These are phyloP conservation scores for Polyplosphaeria fusca DNA, from an alignment of 495 filamentous ascomycete species.

Conservation along the genomic window DNA sequence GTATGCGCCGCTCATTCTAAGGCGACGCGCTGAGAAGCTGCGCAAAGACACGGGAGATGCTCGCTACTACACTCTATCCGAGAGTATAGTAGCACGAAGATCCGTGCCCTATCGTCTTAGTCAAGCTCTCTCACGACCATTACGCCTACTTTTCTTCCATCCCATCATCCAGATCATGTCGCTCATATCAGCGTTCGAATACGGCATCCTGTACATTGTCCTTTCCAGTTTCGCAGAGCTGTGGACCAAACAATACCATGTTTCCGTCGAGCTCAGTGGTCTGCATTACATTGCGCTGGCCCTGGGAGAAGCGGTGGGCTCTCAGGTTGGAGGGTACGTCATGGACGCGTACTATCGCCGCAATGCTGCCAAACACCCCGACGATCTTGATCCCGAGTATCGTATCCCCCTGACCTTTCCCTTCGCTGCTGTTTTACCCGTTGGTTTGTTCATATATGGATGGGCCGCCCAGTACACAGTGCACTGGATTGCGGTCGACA, in stretches of 20 bases:
- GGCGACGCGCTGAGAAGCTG: slow-evolving; percentile 7
- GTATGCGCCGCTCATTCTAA: slow-evolving; percentile 21
- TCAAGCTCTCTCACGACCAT: not conserved
- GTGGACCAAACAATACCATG: slow-evolving; percentile 14
- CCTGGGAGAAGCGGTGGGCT: slow-evolving; percentile 16
- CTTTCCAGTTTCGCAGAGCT: slow-evolving; percentile 39
- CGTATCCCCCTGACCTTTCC: slow-evolving; percentile 41
- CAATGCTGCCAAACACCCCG: not conserved
- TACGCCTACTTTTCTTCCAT: slow-evolving; percentile 39
- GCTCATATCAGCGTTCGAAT: slow-evolving; percentile 38
- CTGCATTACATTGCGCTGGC: slow-evolving; percentile 33
- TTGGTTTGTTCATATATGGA: slow-evolving; percentile 42
- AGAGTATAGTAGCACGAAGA: not conserved
- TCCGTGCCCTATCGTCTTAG: not conserved
- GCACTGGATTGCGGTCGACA: slow-evolving; percentile 43
- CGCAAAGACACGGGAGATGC: slow-evolving; percentile 22
- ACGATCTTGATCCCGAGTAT: slow-evolving; percentile 31
- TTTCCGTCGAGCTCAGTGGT: slow-evolving; percentile 18
- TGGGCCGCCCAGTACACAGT: slow-evolving; percentile 40
- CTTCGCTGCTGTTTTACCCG: slow-evolving; percentile 29
- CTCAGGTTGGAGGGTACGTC: slow-evolving; percentile 18
- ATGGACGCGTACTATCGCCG: slow-evolving; percentile 25
- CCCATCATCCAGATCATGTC: slow-evolving; percentile 38
- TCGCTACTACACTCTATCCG: slow-evolving; percentile 12
- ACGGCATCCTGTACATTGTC: slow-evolving; percentile 41